These are phyloP conservation scores for Yamadazyma philogaea DNA, from an alignment of 805 yeast species.

Conservation along the genomic window DNA sequence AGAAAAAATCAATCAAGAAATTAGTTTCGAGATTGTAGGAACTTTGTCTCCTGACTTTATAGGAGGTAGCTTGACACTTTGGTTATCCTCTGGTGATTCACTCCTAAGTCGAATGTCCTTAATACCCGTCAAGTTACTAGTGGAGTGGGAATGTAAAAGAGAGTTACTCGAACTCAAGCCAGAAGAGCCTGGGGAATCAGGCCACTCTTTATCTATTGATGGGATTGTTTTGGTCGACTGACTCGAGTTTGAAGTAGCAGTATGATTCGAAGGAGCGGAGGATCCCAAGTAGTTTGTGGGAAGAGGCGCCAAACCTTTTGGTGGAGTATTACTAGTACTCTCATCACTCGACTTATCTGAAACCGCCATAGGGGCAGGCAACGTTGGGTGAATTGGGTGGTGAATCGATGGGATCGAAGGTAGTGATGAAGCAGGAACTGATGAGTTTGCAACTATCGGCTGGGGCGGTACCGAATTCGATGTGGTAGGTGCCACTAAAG, in stretches of 20 bases:
- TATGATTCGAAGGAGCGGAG: conserved; percentile 9
- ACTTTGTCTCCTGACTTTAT: conserved; percentile 19
- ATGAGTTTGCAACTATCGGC: not conserved
- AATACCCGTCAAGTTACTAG: conserved; percentile 2
- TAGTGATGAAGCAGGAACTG: not conserved
- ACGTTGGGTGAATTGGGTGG: not conserved
- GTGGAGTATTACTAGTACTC: conserved; percentile 6
- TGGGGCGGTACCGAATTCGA: not conserved
- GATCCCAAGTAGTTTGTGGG: conserved; percentile 7
- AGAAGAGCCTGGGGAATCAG: conserved; percentile 1
- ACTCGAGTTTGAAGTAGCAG: not conserved
- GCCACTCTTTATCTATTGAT: not conserved
- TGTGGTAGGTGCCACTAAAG: not conserved
- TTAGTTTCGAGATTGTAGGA: conserved; percentile 23
- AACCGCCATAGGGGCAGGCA: not conserved
- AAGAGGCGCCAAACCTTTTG: conserved; percentile 6
- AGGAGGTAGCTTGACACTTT: conserved; percentile 19
- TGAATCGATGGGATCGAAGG: conserved; percentile 1
- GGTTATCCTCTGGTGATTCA: conserved; percentile 11
- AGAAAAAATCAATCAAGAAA: conserved; percentile 1
- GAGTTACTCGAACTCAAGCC: conserved; percentile 3
- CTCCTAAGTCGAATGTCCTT: conserved; percentile 7
- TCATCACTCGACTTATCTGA: conserved; percentile 8
- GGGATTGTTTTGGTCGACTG: not conserved
- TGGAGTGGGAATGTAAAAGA: conserved; percentile 4